Evolutionary conservation across 163 green algal genomes (phyloP), one percentile per base, ranked within the genome.

Genomic region (Chlorella variabilis): DNA sequence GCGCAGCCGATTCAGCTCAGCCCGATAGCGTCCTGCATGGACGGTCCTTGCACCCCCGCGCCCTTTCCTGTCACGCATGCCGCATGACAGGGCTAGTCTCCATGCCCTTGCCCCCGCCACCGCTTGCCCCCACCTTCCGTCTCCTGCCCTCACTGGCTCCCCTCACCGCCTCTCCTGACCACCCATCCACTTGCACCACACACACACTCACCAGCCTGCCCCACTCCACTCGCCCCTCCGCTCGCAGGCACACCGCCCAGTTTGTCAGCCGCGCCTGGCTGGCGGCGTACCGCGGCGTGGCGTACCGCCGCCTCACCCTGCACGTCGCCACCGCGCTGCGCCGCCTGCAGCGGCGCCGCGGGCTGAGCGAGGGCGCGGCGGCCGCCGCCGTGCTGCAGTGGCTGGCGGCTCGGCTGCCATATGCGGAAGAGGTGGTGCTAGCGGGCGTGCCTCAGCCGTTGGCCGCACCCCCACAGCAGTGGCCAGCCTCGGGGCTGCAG

Each of bases 181-280:
- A 13, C 65, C 38, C 20, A 54, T 15, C 45, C 45, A 54, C 11
- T 15, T 23, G 18, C 54, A 25, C 54, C n/a, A n/a, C n/a, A n/a
- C n/a, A n/a, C n/a, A n/a, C n/a, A n/a, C n/a, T n/a, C n/a, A n/a
- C n/a, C n/a, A n/a, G n/a, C n/a, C n/a, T 27, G 4, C 13, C 45
- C 59, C 5, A 38, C 59, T 39, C 6, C 59, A 25, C 13, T n/a
- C 25, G 4, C 25, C 15, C 4, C 61, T 7, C 18, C 21, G 33
- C 7, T 33, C 45, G 73, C 73, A 80, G 73, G 38, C 56, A 36
- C 4, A 36, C 70, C 27, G n/a, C 58, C 7, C 73, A 80, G 73
- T 70, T 71, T 56, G 59, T 56, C 4, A 59, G 73, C 20, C 15
- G 38, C 3, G 27, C n/a, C 13, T 80, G 59, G 36, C 73, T 80